These are phyloP conservation scores for Zygosaccharomyces rouxii DNA, from an alignment of 805 yeast genomes.

Conservation along the genomic window DNA sequence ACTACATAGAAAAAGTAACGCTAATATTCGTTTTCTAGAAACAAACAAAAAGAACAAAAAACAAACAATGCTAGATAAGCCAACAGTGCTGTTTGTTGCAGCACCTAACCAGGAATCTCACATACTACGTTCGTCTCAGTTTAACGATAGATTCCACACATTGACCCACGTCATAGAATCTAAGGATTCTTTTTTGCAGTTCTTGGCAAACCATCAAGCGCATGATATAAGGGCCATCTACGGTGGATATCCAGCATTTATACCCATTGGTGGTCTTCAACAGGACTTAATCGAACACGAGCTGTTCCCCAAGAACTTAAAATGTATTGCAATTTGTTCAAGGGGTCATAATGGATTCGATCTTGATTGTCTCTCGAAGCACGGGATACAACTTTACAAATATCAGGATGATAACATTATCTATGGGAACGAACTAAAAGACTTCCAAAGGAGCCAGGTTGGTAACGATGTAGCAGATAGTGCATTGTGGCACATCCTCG, in stretches of 20 bases:
- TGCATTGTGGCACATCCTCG: slow-evolving; percentile 52
- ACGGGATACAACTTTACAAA: slow-evolving; percentile 45
- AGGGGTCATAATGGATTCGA: slow-evolving; percentile 56
- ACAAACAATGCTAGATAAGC: slow-evolving; percentile 7
- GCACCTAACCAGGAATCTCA: slow-evolving; percentile 17
- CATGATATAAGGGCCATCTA: slow-evolving; percentile 44
- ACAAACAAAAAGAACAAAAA: background rate
- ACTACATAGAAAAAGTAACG: background rate
- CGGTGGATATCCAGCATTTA: slow-evolving; percentile 57
- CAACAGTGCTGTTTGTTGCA: slow-evolving; percentile 24
- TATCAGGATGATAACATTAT: slow-evolving; percentile 24
- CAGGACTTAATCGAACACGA: slow-evolving; percentile 38
- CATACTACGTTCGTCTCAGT: slow-evolving; percentile 11
- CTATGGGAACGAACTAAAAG: slow-evolving; percentile 3
- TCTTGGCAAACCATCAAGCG: slow-evolving; percentile 13
- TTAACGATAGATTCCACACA: slow-evolving; percentile 14
- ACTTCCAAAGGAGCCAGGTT: slow-evolving; percentile 37
- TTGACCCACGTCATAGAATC: slow-evolving; percentile 15
- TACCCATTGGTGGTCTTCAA: slow-evolving; percentile 47
- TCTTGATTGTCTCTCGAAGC: slow-evolving; percentile 37
- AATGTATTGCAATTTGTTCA: slow-evolving; percentile 49
- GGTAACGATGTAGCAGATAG: slow-evolving; percentile 64
- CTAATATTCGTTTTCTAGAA: background rate
- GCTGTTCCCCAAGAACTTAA: slow-evolving; percentile 42
- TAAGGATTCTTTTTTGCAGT: slow-evolving; percentile 16